Evolutionary conservation across 495 filamentous ascomycete genomes (phyloP).

Genomic region (Hypomontagnella submonticulosa): DNA sequence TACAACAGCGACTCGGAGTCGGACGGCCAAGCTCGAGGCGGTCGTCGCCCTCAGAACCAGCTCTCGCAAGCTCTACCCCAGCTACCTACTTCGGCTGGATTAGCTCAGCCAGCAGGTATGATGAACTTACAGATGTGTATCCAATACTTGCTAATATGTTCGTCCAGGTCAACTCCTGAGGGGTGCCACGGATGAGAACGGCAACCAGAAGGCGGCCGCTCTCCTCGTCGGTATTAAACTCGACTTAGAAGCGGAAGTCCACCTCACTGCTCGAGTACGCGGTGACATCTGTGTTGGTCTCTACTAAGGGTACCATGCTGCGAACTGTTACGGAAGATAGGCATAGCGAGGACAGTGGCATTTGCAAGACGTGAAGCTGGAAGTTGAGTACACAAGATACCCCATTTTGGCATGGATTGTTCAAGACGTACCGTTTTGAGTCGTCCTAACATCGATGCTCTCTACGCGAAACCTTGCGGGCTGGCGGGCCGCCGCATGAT

Average conservation of each 20-base stretch:
- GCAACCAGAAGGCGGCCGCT: constrained; percentile 55
- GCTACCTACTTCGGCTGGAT: constrained; percentile 51
- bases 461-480: constrained; percentile 22
- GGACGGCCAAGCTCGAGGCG: constrained; percentile 44
- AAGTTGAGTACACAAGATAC: constrained; percentile 35
- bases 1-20: constrained; percentile 47
- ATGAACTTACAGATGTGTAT: neutral
- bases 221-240: constrained; percentile 61
- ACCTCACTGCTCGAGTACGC: constrained; percentile 57
- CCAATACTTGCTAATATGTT: neutral
- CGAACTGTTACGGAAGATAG: constrained; percentile 10
- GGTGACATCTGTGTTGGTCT: constrained; percentile 56
- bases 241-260: constrained; percentile 59
- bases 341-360: constrained; percentile 18
- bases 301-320: constrained; percentile 33
- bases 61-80: constrained; percentile 43
- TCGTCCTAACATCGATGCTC: constrained; percentile 19
- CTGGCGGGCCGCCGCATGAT: constrained; percentile 39
- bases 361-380: constrained; percentile 28
- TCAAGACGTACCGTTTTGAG: constrained; percentile 12
- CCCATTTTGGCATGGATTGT: constrained; percentile 42
- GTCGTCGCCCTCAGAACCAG: constrained; percentile 43
- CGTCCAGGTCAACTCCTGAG: constrained; percentile 49
- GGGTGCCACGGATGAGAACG: constrained; percentile 56
- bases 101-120: constrained; percentile 56